Percentiles rank a stretch among this genome's conserved stretches.
These are phyloP conservation scores for Lachnum nothofagi DNA, from an alignment of 2,329 filamentous ascomycete species.

Conservation along the genomic window DNA sequence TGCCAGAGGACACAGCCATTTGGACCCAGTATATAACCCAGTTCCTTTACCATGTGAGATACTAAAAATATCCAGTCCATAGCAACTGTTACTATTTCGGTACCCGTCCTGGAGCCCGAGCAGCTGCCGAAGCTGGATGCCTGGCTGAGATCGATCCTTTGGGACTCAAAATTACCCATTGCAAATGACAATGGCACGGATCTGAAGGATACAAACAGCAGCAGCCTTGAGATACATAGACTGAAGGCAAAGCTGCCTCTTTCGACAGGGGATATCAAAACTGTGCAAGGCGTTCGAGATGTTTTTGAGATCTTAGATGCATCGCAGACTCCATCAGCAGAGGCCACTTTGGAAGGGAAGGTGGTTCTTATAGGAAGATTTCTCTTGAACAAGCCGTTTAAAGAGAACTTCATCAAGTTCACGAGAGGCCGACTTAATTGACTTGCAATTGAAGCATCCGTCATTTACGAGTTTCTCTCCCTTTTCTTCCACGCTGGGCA, in stretches of 20 bases:
- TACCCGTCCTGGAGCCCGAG: constrained; percentile 53
- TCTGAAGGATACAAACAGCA: constrained; percentile 12
- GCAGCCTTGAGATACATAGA: constrained; percentile 73
- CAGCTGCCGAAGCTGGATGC: constrained; percentile 64
- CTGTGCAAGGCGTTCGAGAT: constrained; percentile 88
- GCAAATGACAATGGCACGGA: background rate
- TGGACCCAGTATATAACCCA: constrained; percentile 65
- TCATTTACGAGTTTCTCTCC: background rate
- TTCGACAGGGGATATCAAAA: constrained; percentile 58
- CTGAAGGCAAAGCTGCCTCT: constrained; percentile 75
- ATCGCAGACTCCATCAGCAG: constrained; percentile 19
- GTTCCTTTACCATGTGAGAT: background rate
- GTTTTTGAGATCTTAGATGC: constrained; percentile 85
- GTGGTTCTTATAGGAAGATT: constrained; percentile 60
- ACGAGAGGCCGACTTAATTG: background rate
- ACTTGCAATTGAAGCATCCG: background rate
- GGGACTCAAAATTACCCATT: constrained; percentile 64
- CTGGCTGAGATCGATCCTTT: constrained; percentile 79
- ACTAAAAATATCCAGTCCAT: constrained; percentile 56
- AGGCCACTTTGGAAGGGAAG: constrained; percentile 44
- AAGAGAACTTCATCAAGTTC: constrained; percentile 35
- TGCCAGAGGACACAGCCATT: constrained; percentile 77
- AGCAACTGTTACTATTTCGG: constrained; percentile 69
- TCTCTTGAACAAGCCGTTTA: constrained; percentile 48
- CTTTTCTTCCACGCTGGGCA: too few relatives aligned